A percentile compares a stretch with the other conserved stretches of the same genome.
phyloP scores from a whole-genome alignment of 2,329 filamentous ascomycete genomes.

The Trichoderma atroviride region DNA sequence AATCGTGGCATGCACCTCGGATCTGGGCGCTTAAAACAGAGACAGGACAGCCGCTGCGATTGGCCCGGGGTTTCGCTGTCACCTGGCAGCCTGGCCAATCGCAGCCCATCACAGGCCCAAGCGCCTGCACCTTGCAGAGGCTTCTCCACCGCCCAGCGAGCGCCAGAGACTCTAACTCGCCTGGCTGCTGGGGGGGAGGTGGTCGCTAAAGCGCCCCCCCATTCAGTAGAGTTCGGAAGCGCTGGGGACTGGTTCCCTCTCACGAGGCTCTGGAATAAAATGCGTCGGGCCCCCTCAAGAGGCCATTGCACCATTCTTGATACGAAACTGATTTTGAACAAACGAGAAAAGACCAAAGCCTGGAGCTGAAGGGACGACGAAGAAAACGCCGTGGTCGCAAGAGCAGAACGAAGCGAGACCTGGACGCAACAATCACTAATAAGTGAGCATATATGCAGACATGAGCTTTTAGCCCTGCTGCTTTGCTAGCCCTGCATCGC shows the following conservation, averaged over 20 bases:
- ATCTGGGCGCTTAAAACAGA: slow-evolving; percentile 40
- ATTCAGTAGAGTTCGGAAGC: slow-evolving; percentile 2
- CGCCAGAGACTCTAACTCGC: neutral
- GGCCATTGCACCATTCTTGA: neutral
- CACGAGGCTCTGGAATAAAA: slow-evolving; percentile 6
- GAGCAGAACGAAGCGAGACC: neutral
- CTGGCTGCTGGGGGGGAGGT: neutral
- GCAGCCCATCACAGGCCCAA: slow-evolving; percentile 13
- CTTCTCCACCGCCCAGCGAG: slow-evolving; percentile 16
- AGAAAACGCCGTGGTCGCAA: neutral
- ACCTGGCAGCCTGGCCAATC: slow-evolving; percentile 23
- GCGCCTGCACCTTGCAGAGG: slow-evolving; percentile 23
- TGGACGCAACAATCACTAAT: neutral
- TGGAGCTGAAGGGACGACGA: slow-evolving; percentile 3
- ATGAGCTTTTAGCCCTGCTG: slow-evolving; percentile 13
- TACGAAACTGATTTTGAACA: neutral
- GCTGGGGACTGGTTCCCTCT: slow-evolving; percentile 9
- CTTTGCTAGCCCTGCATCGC: slow-evolving; percentile 3
- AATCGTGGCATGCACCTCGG: slow-evolving; percentile 34
- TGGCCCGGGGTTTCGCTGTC: slow-evolving; percentile 30
- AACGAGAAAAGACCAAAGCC: neutral
- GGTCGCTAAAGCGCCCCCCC: neutral
- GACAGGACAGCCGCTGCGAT: slow-evolving; percentile 31
- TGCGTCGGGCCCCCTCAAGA: neutral
- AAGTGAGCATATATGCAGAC: neutral